Base-by-base conservation (phyloP, 306 rosid species). In the Vigna reflexopilosa region DNA sequence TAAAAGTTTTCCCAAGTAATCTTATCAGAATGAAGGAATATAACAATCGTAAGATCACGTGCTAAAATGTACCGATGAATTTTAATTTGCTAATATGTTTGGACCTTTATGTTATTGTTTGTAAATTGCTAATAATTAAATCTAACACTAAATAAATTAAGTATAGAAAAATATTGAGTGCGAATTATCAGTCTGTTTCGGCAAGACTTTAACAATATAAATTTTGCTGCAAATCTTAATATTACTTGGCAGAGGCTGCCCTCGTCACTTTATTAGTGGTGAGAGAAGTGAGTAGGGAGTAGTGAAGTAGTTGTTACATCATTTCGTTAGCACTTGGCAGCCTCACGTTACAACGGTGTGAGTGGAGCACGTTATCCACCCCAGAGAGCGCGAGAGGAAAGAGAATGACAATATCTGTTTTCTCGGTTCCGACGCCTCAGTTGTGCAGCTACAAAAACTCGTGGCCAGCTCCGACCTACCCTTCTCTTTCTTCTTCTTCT, bases 341-440 rank as follows among this genome's bases (percentile, higher is more conserved):
- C 80, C 70, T 62, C 69, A 52, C 19, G 28, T 26, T 26, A 2
- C 28, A 26, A 26, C 28, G 28, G 28, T 26, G 28, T 26, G 28
- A 26, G 83, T 73, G 81, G 85, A 22, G 47, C 69, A 28, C 82
- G 67, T 70, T 76, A 79, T 73, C 78, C 78, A n/a, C 67, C 5
- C 19, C 5, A 4, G 14, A 52, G 30, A 70, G 58, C 22, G 24
- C 4, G 81, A 48, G 26, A 17, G 51, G 70, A 77, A 62, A 73
- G 84, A 83, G 82, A 67, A 90, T 88, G 97, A 82, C 89, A 52
- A 71, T 73, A 63, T 77, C 93, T 67, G 74, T 86, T 22, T 78
- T 87, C 83, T 83, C 89, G 30, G 85, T 84, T 74, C 81, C 84
- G 42, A 65, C 83, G 44, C 56, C 79, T 26, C 86, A 61, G 48